These are phyloP conservation scores for Cystodermella granulosa DNA, from an alignment of 1,284 basidiomycete species.

Conservation along the genomic window DNA sequence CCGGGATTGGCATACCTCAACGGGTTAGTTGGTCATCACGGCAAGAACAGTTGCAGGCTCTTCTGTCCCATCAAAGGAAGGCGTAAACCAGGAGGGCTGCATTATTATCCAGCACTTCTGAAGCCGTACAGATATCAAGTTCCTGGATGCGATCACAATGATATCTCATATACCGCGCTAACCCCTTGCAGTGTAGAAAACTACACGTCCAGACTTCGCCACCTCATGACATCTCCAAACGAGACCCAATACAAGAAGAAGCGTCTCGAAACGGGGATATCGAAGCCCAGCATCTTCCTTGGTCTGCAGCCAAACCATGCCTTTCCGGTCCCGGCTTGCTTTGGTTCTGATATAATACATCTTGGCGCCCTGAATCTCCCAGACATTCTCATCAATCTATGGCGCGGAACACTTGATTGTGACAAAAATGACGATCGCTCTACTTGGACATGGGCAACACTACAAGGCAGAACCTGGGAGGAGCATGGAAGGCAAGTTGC, in stretches of 20 bases:
- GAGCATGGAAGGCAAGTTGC: slow-evolving; percentile 32
- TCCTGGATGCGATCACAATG: slow-evolving; percentile 27
- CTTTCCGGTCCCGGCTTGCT: slow-evolving; percentile 28
- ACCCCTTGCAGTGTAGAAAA: not conserved
- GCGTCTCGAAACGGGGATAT: slow-evolving; percentile 33
- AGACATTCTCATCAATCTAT: slow-evolving; percentile 29
- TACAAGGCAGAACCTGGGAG: slow-evolving; percentile 31
- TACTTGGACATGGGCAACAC: slow-evolving; percentile 35
- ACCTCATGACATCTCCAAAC: slow-evolving; percentile 15
- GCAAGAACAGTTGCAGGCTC: slow-evolving; percentile 30
- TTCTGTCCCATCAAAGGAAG: slow-evolving; percentile 32
- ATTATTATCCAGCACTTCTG: slow-evolving; percentile 33
- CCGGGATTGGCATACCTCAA: slow-evolving; percentile 22
- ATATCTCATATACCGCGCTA: slow-evolving; percentile 14
- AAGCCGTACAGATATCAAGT: slow-evolving; percentile 24
- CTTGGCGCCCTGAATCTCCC: slow-evolving; percentile 26
- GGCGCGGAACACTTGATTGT: slow-evolving; percentile 30
- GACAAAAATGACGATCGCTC: slow-evolving; percentile 19
- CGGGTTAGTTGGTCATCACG: slow-evolving; percentile 36
- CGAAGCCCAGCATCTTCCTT: slow-evolving; percentile 35
- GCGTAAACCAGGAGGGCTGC: slow-evolving; percentile 22
- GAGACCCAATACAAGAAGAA: slow-evolving; percentile 23
- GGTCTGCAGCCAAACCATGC: slow-evolving; percentile 15
- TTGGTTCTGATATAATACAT: slow-evolving; percentile 35
- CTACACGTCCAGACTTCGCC: slow-evolving; percentile 17